Base-by-base conservation (phyloP, 2,329 filamentous ascomycete genomes). In the Capronia epimyces region DNA sequence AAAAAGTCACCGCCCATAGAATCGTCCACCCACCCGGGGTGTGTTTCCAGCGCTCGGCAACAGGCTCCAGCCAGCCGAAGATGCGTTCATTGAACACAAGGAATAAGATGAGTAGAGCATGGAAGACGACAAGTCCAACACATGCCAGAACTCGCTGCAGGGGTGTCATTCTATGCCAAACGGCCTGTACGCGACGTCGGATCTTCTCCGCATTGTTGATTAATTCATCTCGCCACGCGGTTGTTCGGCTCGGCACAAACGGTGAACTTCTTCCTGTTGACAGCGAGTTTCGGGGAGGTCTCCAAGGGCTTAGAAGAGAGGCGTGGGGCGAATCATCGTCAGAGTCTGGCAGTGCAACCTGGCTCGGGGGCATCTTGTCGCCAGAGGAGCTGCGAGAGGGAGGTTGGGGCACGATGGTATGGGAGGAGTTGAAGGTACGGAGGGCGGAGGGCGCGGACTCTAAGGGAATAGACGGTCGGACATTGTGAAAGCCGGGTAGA, bases 71-170 rank as follows among this genome's bases (percentile, higher is more conserved):
- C 68, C 78, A 82, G 27, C 79, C 75, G 72, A 96, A 94, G 65
- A 97, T 84, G 58, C 77, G 72, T 67, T 91, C 84, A 57, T 84
- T 88, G 74, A 87, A 93, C 55, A 91, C 67, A 49, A 95, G 72
- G 66, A 87, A 84, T 3, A 89, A 71, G 46, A 95, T 71, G 22
- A 75, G 71, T 10, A 87, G 63, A 7, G 80, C 72, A 49, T 77
- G 68, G n/a, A 75, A 57, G 0, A 75, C 64, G 13, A 85, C 43
- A 7, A 73, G 69, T 20, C 71, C 79, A 2, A 76, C 52, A 10
- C 77, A 67, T 16, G 83, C 73, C 16, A 83, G 72, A 5, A 81
- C 67, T 60, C 79, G 80, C 67, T 94, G 84, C 49, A 81, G 63
- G 1, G 78, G 58, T 1, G 65, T 70, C 68, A 75, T 67, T 42